These are phyloP conservation scores for Rhodotorula toruloides DNA, from an alignment of 768 basidiomycete species.

Conservation along the genomic window DNA sequence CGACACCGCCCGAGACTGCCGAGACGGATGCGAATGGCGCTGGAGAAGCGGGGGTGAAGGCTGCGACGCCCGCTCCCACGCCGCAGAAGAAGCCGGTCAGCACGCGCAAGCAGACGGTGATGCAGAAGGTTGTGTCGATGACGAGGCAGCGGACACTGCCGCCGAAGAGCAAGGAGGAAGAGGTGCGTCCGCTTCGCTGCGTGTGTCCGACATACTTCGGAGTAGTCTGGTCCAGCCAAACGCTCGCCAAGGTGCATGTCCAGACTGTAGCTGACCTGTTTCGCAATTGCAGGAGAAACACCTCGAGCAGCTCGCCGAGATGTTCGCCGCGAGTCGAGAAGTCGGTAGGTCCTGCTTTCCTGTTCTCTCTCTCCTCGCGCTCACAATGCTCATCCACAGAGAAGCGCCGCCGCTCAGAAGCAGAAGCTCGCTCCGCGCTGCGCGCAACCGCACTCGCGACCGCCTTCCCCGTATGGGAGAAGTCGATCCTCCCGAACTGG, in stretches of 20 bases:
- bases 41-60: not conserved
- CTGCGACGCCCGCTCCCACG: not conserved
- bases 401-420: conserved; percentile 60
- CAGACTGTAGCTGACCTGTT: not conserved
- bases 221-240: no score
- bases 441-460: conserved; percentile 64
- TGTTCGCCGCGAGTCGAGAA: conserved; percentile 74
- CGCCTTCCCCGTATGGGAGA: conserved; percentile 69
- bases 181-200: conserved; percentile 47
- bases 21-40: no score
- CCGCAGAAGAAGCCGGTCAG: conserved; percentile 2
- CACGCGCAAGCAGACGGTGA: conserved; percentile 53
- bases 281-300: conserved; percentile 54
- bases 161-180: conserved; percentile 70
- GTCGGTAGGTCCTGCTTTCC: conserved; percentile 53
- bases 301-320: conserved; percentile 74
- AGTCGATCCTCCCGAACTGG: conserved; percentile 76
- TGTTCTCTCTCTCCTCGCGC: not conserved
- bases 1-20: not conserved
- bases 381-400: conserved; percentile 52
- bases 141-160: conserved; percentile 81
- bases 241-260: no score
- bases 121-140: conserved; percentile 75
- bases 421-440: conserved; percentile 58
- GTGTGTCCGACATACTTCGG: no score